phyloP scores from a whole-genome alignment of 2,329 filamentous ascomycete genomes.

The Pseudopyricularia cyperi region DNA sequence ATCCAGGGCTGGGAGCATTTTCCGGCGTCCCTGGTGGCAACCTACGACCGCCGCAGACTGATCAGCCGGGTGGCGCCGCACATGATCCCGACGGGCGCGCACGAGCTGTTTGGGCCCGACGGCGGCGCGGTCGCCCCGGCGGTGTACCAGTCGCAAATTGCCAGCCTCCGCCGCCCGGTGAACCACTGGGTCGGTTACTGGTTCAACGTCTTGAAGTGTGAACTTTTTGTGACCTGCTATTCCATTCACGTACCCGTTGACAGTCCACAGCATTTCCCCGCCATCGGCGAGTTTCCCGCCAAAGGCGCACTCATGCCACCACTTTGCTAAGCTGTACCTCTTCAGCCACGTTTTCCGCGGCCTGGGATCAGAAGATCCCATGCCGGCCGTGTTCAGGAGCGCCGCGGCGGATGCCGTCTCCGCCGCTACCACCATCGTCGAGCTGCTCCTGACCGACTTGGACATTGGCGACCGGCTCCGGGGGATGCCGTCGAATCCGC shows the following conservation, averaged over 20 bases:
- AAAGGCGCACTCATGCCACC: slow-evolving; percentile 18
- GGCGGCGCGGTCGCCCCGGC: slow-evolving; percentile 35
- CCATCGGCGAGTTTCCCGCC: slow-evolving; percentile 16
- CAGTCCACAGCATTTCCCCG: slow-evolving; percentile 17
- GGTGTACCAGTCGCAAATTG: slow-evolving; percentile 34
- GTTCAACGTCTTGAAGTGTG: slow-evolving; percentile 12
- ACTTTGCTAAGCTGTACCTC: slow-evolving; percentile 18
- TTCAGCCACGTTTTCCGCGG: slow-evolving; percentile 17
- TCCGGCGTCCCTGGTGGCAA: slow-evolving; percentile 35
- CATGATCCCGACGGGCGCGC: slow-evolving; percentile 40
- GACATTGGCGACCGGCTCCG: slow-evolving; percentile 17
- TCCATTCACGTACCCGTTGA: not conserved
- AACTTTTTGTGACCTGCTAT: not conserved
- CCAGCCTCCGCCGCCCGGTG: slow-evolving; percentile 17
- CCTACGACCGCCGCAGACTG: slow-evolving; percentile 40
- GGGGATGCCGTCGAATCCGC: slow-evolving; percentile 36
- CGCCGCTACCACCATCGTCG: slow-evolving; percentile 23
- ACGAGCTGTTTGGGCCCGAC: slow-evolving; percentile 42
- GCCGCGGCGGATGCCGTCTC: slow-evolving; percentile 7
- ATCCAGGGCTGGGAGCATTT: slow-evolving; percentile 46
- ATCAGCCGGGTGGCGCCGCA: slow-evolving; percentile 45
- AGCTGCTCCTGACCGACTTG: slow-evolving; percentile 20
- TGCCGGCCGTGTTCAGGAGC: slow-evolving; percentile 5
- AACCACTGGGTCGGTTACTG: slow-evolving; percentile 24
- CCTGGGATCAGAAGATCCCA: slow-evolving; percentile 4